These are phyloP conservation scores for Durio zibethinus DNA, from an alignment of 345 rosid genomes.

Conservation along the genomic window DNA sequence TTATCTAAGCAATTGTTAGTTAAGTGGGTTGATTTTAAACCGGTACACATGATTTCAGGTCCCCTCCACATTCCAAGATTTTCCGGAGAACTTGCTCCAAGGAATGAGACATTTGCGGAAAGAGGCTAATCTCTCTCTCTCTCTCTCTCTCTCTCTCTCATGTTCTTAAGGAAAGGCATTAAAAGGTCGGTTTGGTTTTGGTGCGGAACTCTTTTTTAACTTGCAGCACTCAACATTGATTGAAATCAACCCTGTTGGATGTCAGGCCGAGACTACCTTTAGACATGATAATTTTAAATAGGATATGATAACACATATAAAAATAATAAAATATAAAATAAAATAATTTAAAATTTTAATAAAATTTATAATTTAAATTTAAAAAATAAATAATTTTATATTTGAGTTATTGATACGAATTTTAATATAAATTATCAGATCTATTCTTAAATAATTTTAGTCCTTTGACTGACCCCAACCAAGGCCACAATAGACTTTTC, in stretches of 20 bases:
- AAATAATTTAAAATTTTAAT: no score
- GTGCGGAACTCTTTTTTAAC: neutral
- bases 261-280: neutral
- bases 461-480: neutral
- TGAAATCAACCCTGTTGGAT: neutral
- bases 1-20: neutral
- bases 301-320: no score
- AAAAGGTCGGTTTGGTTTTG: neutral
- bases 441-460: neutral
- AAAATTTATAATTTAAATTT: no score
- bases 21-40: neutral
- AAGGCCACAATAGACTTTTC: neutral
- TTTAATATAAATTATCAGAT: no score
- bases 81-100: neutral
- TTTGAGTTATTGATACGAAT: no score
- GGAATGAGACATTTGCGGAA: neutral
- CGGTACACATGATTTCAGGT: neutral
- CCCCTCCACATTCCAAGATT: neutral
- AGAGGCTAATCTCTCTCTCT: neutral
- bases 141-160: neutral
- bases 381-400: no score
- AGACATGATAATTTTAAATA: no score
- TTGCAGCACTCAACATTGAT: neutral
- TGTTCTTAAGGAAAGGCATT: neutral
- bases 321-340: no score